These are phyloP conservation scores for Biscutella auriculata DNA, from an alignment of 441 rosid species.

Conservation along the genomic window DNA sequence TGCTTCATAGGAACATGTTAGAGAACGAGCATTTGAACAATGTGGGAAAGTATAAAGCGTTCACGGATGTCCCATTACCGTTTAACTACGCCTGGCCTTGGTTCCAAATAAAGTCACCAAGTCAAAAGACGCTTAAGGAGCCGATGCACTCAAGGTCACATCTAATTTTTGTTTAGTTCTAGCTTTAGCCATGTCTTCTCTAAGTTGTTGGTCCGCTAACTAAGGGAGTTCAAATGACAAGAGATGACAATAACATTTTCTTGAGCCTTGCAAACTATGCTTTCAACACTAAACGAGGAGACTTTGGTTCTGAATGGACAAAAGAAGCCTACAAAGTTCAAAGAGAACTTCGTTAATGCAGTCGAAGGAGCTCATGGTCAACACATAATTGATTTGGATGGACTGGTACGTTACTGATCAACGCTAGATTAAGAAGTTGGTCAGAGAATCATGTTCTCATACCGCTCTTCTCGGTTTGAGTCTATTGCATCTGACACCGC, in stretches of 20 bases:
- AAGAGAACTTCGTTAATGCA: constrained; percentile 65
- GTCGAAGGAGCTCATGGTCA: constrained; percentile 62
- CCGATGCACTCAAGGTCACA: constrained; percentile 38
- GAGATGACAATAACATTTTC: constrained; percentile 56
- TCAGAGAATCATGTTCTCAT: constrained; percentile 51
- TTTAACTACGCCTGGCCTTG: no score
- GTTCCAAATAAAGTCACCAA: no score
- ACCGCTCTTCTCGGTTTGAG: constrained; percentile 54
- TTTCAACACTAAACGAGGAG: constrained; percentile 1
- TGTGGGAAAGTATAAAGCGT: no score
- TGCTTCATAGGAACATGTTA: constrained; percentile 22
- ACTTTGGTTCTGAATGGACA: constrained; percentile 30
- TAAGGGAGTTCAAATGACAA: constrained; percentile 29
- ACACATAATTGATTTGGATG: constrained; percentile 38
- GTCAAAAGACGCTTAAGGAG: no score
- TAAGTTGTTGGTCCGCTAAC: constrained; percentile 47
- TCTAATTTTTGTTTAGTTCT: constrained; percentile 63
- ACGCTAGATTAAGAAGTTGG: constrained; percentile 56
- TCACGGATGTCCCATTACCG: no score
- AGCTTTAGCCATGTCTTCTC: constrained; percentile 53
- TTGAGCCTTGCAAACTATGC: constrained; percentile 37
- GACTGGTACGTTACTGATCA: constrained; percentile 43
- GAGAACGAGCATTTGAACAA: no score
- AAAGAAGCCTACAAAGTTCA: constrained; percentile 45
- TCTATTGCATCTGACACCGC: constrained; percentile 48